Base-by-base conservation (phyloP, 2,329 filamentous ascomycete genomes). In the Exophiala viscosa region DNA sequence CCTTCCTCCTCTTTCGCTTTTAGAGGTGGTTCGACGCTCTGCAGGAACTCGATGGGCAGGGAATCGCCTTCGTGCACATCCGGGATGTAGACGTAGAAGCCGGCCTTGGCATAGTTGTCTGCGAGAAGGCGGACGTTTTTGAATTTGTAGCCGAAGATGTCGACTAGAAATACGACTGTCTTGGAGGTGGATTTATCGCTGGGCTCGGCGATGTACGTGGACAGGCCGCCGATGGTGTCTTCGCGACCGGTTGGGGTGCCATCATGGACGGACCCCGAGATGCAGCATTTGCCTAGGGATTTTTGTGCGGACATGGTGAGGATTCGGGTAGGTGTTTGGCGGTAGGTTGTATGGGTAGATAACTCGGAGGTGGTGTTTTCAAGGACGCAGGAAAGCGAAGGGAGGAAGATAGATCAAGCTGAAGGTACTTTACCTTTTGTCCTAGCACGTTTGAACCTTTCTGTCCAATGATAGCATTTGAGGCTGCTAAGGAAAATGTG, bases 101-200 rank as follows among this genome's bases (percentile, higher is more conserved):
- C 70, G 10, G 67, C 67, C 54, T 70, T 68, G 28, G 75, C 75
- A 60, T 76, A 78, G 45, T 71, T 64, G 62, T 77, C 75, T 10
- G 75, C 75, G 11, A 77, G 64, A 3, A 78, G 59, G 31, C 75
- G 70, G 40, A 70, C 63, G 60, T 77, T 77, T 31, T 66, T 62
- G 44, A 77, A 69, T n/a, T 70, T 70, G 70, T 70, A 77, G 54
- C 75, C 75, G 54, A 76, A 77, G 62, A 79, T 73, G 59, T 76
- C 73, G 42, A 65, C 62, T 44, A 79, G 65, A 56, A 79, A 73
- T 46, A 79, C 67, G 38, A 78, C 67, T 3, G 69, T 69, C 58
- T 74, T 74, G 33, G 70, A 66, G 42, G 67, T 73, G n/a, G 66
- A 68, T 17, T 66, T 68, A 47, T 66, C 60, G 46, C 69, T 65